These are phyloP conservation scores for Potentilla sterilis DNA, from an alignment of 306 rosid genomes.

Conservation along the genomic window DNA sequence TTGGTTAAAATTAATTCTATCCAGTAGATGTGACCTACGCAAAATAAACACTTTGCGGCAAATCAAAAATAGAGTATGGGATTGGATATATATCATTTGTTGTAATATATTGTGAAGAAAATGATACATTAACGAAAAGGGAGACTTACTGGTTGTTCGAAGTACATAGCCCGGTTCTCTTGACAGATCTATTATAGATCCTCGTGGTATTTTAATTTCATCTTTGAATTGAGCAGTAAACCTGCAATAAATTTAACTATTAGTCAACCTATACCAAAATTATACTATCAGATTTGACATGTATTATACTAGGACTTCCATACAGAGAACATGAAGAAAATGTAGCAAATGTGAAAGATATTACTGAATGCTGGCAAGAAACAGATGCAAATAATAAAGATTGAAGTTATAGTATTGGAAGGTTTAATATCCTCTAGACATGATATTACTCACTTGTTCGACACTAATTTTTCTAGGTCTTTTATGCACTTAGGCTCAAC, in stretches of 20 bases:
- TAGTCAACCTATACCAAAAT: not conserved
- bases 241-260: constrained; percentile 47
- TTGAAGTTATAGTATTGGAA: not conserved
- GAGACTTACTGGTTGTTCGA: constrained; percentile 74
- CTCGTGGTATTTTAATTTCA: constrained; percentile 80
- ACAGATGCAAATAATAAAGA: not conserved
- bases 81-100: too few species aligned
- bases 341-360: constrained; percentile 1
- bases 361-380: constrained; percentile 10
- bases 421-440: not conserved
- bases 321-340: not conserved
- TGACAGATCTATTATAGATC: constrained; percentile 70
- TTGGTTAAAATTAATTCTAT: not conserved
- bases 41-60: not conserved
- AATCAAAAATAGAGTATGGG: not conserved
- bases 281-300: constrained; percentile 1
- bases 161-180: constrained; percentile 73
- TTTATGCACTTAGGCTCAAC: not conserved
- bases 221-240: constrained; percentile 95
- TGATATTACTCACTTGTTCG: not conserved
- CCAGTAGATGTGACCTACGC: not conserved
- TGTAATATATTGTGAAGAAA: not conserved
- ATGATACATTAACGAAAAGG: not conserved
- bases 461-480: not conserved
- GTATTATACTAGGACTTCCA: not conserved